These are phyloP conservation scores for Exutisphaerella laricina DNA, from an alignment of 2,329 filamentous ascomycete genomes.

Conservation along the genomic window DNA sequence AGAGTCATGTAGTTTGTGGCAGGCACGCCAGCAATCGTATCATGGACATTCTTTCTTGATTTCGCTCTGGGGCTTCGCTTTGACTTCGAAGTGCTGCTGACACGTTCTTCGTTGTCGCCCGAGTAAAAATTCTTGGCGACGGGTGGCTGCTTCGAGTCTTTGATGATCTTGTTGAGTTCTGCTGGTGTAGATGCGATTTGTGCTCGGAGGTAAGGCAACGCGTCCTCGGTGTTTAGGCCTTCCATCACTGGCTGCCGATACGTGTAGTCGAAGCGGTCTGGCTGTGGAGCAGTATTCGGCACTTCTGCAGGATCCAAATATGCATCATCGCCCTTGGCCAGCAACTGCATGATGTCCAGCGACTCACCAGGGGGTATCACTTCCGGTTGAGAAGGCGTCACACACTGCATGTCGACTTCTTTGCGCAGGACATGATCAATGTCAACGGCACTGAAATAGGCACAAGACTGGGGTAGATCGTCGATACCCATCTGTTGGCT, in stretches of 20 bases:
- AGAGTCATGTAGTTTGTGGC: not conserved
- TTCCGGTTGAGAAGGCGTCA: conserved; percentile 78
- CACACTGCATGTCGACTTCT: conserved; percentile 95
- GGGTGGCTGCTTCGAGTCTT: conserved; percentile 15
- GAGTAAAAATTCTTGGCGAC: conserved; percentile 7
- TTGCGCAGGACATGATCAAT: conserved; percentile 95
- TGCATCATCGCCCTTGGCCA: conserved; percentile 65
- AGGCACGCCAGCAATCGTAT: conserved; percentile 2
- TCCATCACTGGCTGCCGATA: conserved; percentile 77
- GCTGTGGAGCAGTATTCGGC: conserved; percentile 53
- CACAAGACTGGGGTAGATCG: conserved; percentile 87
- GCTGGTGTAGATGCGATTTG: conserved; percentile 72
- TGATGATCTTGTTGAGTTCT: conserved; percentile 52
- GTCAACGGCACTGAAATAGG: conserved; percentile 93
- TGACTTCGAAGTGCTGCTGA: conserved; percentile 2
- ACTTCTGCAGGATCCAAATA: conserved; percentile 60
- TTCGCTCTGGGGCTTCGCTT: conserved; percentile 5
- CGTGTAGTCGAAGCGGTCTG: conserved; percentile 61
- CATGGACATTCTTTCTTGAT: not conserved
- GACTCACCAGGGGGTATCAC: conserved; percentile 81
- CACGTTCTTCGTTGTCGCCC: conserved; percentile 4
- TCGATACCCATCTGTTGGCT: conserved; percentile 93
- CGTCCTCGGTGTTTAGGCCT: conserved; percentile 42
- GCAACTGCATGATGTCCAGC: conserved; percentile 72
- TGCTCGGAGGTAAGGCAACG: conserved; percentile 62